Percentiles rank a stretch among this genome's conserved stretches.
phyloP scores from a whole-genome alignment of 495 filamentous ascomycete genomes.

The Hypoxylon cercidicola region DNA sequence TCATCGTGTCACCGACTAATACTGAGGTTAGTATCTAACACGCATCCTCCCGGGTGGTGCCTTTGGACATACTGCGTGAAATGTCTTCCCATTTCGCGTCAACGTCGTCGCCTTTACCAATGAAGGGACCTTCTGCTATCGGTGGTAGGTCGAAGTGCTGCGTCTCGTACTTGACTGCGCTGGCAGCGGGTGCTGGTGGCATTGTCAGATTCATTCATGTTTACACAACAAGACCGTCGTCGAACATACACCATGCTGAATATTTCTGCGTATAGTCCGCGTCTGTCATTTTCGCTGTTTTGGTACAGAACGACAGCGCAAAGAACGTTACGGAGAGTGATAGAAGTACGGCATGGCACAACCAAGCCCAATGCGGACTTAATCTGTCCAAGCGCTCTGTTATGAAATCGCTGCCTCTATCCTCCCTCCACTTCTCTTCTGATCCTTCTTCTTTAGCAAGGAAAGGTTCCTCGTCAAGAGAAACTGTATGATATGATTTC shows the following conservation, averaged over 20 bases:
- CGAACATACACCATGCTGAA: conserved; percentile 49
- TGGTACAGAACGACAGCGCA: conserved; percentile 51
- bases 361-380: conserved; percentile 54
- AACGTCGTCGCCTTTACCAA: conserved; percentile 56
- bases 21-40: conserved; percentile 4
- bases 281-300: conserved; percentile 43
- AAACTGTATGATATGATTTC: conserved; percentile 46
- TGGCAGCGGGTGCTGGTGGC: conserved; percentile 53
- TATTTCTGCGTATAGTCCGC: conserved; percentile 36
- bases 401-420: conserved; percentile 16
- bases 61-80: conserved; percentile 50
- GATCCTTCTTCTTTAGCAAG: conserved; percentile 41
- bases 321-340: conserved; percentile 56
- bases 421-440: conserved; percentile 34
- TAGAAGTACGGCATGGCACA: conserved; percentile 55
- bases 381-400: conserved; percentile 20
- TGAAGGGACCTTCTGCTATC: conserved; percentile 52
- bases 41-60: neutral
- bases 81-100: conserved; percentile 58
- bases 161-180: conserved; percentile 57
- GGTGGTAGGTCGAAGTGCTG: conserved; percentile 56
- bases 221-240: neutral
- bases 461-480: conserved; percentile 54
- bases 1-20: conserved; percentile 61
- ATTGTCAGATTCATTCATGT: conserved; percentile 27